Evolutionary conservation across 2,329 filamentous ascomycete genomes (phyloP).

Genomic region (Nannizziopsis barbatae): DNA sequence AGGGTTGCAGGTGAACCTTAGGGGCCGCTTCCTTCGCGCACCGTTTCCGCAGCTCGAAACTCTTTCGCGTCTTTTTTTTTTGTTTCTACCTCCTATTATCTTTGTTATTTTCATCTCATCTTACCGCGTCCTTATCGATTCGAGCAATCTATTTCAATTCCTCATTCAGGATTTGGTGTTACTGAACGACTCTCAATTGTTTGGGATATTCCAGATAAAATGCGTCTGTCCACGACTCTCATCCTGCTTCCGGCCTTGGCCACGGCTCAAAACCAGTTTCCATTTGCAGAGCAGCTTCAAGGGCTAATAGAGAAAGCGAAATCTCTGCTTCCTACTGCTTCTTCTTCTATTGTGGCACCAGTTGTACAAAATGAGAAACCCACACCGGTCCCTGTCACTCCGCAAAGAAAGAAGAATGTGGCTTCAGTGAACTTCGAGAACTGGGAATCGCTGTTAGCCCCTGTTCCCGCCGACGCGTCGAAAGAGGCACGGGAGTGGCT

Average conservation of each 20-base stretch:
- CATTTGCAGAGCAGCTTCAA: conserved; percentile 37
- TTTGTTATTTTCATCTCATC: not conserved
- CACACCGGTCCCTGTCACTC: conserved; percentile 31
- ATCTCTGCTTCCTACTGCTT: conserved; percentile 43
- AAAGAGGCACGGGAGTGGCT: conserved; percentile 42
- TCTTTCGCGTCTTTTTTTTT: conserved; percentile 4
- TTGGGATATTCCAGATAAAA: conserved; percentile 3
- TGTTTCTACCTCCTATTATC: not conserved
- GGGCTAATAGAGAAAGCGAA: conserved; percentile 44
- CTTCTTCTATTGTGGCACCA: conserved; percentile 25
- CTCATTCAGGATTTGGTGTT: conserved; percentile 1
- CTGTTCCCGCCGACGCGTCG: conserved; percentile 32
- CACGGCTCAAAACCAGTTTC: conserved; percentile 48
- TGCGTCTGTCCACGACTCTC: conserved; percentile 22
- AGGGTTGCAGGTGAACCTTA: no score
- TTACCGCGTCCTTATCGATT: not conserved
- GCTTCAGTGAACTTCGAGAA: conserved; percentile 45
- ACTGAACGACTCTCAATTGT: not conserved
- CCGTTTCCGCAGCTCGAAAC: not conserved
- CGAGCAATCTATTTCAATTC: conserved; percentile 1
- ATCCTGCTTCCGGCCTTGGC: conserved; percentile 68
- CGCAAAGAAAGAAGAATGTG: conserved; percentile 43
- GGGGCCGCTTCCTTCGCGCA: no score
- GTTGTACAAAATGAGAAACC: conserved; percentile 37
- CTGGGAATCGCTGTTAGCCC: conserved; percentile 44